A percentile compares a stretch with the other conserved stretches of the same genome.
phyloP scores from a whole-genome alignment of 2,329 filamentous ascomycete genomes.

The Cordyceps fumosorosea region DNA sequence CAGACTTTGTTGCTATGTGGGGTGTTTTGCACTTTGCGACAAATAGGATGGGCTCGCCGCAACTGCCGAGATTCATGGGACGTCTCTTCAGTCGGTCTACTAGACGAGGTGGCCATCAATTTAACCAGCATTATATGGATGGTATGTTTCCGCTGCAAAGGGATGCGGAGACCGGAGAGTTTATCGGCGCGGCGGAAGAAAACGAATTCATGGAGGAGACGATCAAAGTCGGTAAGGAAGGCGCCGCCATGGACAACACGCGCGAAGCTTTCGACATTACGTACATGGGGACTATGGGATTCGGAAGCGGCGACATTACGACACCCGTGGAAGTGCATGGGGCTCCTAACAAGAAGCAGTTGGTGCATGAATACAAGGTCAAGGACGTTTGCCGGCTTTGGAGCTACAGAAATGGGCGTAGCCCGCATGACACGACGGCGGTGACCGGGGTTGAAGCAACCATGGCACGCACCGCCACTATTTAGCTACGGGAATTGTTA shows the following conservation, averaged over 20 bases:
- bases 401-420: slow-evolving; percentile 55
- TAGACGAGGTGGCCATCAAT: slow-evolving; percentile 48
- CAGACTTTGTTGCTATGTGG: slow-evolving; percentile 68
- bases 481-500: slow-evolving; percentile 20
- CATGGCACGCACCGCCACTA: slow-evolving; percentile 32
- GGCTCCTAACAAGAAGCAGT: slow-evolving; percentile 20
- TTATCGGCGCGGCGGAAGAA: slow-evolving; percentile 37
- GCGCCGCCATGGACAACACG: slow-evolving; percentile 36
- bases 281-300: slow-evolving; percentile 36
- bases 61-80: slow-evolving; percentile 55
- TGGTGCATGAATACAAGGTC: slow-evolving; percentile 38
- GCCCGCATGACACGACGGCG: slow-evolving; percentile 38
- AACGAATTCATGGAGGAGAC: slow-evolving; percentile 57
- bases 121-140: slow-evolving; percentile 56
- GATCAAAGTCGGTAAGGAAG: slow-evolving; percentile 39
- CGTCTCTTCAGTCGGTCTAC: slow-evolving; percentile 51
- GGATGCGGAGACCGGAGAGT: slow-evolving; percentile 34
- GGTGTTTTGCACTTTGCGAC: slow-evolving; percentile 64
- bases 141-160: slow-evolving; percentile 51
- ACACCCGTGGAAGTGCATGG: slow-evolving; percentile 35
- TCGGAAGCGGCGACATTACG: slow-evolving; percentile 28
- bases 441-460: slow-evolving; percentile 30
- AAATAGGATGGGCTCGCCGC: slow-evolving; percentile 31
- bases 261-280: slow-evolving; percentile 42
- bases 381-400: slow-evolving; percentile 57